A percentile compares a stretch with the other conserved stretches of the same genome.
Conservation (phyloP, 1,139 yeast species). For the Kodamaea arcana region DNA sequence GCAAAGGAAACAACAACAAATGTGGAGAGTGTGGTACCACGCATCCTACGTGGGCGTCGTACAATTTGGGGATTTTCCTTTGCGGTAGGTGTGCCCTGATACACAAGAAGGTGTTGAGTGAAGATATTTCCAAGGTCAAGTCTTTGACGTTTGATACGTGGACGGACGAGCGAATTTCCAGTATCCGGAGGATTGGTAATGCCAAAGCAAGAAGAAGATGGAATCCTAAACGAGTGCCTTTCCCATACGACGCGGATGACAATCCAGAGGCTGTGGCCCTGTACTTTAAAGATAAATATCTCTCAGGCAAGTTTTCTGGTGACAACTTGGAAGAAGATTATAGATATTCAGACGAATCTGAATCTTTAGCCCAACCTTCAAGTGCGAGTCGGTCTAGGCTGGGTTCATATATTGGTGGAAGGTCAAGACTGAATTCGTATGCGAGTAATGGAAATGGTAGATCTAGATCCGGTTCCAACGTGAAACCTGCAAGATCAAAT, state of each 20-base stretch:
- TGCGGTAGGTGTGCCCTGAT: slow-evolving; percentile 78
- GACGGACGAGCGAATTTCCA: slow-evolving; percentile 56
- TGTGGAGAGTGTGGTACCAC: slow-evolving; percentile 71
- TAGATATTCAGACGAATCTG: slow-evolving; percentile 14
- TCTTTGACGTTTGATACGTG: slow-evolving; percentile 82
- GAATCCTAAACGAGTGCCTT: slow-evolving; percentile 59
- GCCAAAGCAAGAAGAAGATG: slow-evolving; percentile 58
- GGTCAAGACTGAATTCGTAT: slow-evolving; percentile 9
- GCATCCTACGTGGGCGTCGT: slow-evolving; percentile 59
- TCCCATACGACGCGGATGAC: slow-evolving; percentile 68
- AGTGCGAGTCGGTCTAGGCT: slow-evolving; percentile 16
- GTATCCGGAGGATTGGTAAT: slow-evolving; percentile 63
- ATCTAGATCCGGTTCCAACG: slow-evolving; percentile 6
- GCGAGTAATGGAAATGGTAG: slow-evolving; percentile 3
- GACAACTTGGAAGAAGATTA: slow-evolving; percentile 26
- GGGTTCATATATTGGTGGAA: slow-evolving; percentile 10
- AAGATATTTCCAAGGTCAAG: slow-evolving; percentile 60
- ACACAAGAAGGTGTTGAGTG: slow-evolving; percentile 69
- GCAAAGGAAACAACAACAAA: slow-evolving; percentile 44
- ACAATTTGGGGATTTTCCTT: slow-evolving; percentile 55
- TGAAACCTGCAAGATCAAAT: not conserved
- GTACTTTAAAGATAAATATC: slow-evolving; percentile 52
- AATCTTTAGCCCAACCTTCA: slow-evolving; percentile 2
- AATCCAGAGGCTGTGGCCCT: slow-evolving; percentile 41
- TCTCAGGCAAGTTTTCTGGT: slow-evolving; percentile 42